phyloP scores from a whole-genome alignment of 768 basidiomycete genomes.

The Mycena vitilis region DNA sequence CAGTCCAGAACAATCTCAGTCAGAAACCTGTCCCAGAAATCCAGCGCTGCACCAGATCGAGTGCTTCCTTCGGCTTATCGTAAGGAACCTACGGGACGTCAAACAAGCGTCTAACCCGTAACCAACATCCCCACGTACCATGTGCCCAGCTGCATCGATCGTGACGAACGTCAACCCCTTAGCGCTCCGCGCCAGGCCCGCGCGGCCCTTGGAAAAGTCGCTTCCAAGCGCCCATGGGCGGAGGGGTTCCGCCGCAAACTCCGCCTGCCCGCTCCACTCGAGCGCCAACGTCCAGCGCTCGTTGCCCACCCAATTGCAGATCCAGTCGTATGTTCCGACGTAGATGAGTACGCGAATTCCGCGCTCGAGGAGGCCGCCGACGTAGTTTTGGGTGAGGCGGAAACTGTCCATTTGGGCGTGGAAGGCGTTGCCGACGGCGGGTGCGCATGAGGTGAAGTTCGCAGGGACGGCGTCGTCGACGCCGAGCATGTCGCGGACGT shows the following conservation, averaged over 20 bases:
- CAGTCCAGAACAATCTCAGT: neutral
- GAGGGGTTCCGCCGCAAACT: conserved; percentile 54
- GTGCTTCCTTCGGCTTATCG: conserved; percentile 66
- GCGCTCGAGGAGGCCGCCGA: conserved; percentile 74
- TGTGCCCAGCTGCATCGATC: conserved; percentile 72
- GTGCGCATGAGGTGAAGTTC: conserved; percentile 57
- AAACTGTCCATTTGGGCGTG: conserved; percentile 51
- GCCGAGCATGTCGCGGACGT: conserved; percentile 60
- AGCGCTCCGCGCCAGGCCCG: conserved; percentile 21
- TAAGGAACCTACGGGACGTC: conserved; percentile 60
- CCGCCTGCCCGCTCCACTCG: conserved; percentile 75
- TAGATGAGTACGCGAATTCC: conserved; percentile 77
- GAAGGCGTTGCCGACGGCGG: conserved; percentile 63
- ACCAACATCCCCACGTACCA: conserved; percentile 54
- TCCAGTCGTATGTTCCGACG: conserved; percentile 78
- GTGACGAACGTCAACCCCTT: conserved; percentile 26
- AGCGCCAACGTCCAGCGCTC: conserved; percentile 75
- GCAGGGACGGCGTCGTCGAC: conserved; percentile 52
- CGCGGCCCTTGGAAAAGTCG: conserved; percentile 17
- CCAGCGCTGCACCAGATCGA: conserved; percentile 61
- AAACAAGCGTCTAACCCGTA: no score
- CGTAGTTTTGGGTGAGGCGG: conserved; percentile 64
- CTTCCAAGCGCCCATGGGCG: conserved; percentile 22
- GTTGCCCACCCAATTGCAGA: conserved; percentile 83
- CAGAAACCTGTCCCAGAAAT: conserved; percentile 43